These are phyloP conservation scores for Trichocladium antarcticum DNA, from an alignment of 495 filamentous ascomycete species.

Conservation along the genomic window DNA sequence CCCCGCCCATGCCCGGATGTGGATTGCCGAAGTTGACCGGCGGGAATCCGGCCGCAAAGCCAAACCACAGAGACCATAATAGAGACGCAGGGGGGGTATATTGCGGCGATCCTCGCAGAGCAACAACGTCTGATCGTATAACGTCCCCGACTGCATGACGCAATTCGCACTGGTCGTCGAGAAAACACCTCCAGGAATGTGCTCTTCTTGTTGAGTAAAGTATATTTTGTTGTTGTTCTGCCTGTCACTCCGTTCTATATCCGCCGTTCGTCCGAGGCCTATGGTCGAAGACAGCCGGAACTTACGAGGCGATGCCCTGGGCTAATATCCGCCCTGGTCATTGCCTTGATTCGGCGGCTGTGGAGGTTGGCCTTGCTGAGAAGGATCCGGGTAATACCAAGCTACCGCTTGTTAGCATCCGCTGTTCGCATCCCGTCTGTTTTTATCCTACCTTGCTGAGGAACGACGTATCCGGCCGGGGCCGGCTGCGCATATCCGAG, in stretches of 20 bases:
- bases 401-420: constrained; percentile 6
- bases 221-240: not conserved
- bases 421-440: no score
- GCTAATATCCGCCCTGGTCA: constrained; percentile 23
- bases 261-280: not conserved
- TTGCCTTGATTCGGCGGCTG: constrained; percentile 26
- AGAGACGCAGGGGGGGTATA: constrained; percentile 7
- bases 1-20: not conserved
- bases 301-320: not conserved
- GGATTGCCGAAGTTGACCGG: not conserved
- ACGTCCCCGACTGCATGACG: constrained; percentile 5
- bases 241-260: not conserved
- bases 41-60: not conserved
- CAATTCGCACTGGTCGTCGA: not conserved
- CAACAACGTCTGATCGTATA: constrained; percentile 22
- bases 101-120: constrained; percentile 9
- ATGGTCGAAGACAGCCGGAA: no score
- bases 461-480: constrained; percentile 23
- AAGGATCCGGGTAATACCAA: constrained; percentile 30
- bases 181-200: not conserved
- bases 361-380: constrained; percentile 21
- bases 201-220: not conserved
- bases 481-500: constrained; percentile 20
- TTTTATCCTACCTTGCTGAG: constrained; percentile 30
- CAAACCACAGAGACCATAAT: not conserved